Conservation (phyloP, 2,329 filamentous ascomycete genomes). For the Alternaria novae-zelandiae region DNA sequence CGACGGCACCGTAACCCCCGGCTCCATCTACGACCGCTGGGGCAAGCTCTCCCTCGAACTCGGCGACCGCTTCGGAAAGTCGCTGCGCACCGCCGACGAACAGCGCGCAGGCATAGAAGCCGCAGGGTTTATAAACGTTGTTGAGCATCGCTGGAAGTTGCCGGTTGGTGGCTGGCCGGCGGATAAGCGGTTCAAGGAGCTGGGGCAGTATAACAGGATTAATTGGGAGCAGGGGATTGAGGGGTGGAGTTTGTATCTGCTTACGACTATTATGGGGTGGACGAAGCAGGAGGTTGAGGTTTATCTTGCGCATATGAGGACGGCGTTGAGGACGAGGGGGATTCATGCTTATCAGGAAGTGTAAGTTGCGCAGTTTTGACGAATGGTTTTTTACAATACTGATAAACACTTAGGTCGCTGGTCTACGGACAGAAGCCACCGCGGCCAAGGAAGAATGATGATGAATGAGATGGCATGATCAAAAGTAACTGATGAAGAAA, state of each 20-base stretch:
- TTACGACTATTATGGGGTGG: slow-evolving; percentile 45
- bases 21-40: slow-evolving; percentile 33
- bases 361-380: too few species aligned
- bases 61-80: slow-evolving; percentile 43
- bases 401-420: too few species aligned
- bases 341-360: slow-evolving; percentile 40
- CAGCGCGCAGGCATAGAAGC: slow-evolving; percentile 55
- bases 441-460: background rate
- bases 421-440: slow-evolving; percentile 28
- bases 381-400: too few species aligned
- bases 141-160: slow-evolving; percentile 52
- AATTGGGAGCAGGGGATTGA: slow-evolving; percentile 39
- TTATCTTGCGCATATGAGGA: slow-evolving; percentile 40
- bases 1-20: slow-evolving; percentile 32
- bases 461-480: background rate
- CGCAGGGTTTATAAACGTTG: slow-evolving; percentile 62
- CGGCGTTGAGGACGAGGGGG: slow-evolving; percentile 32
- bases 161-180: slow-evolving; percentile 33
- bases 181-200: slow-evolving; percentile 57
- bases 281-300: slow-evolving; percentile 53
- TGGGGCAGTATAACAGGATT: slow-evolving; percentile 49
- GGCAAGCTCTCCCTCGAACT: slow-evolving; percentile 32
- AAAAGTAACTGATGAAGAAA: background rate
- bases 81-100: slow-evolving; percentile 44
- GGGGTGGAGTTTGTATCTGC: slow-evolving; percentile 32